Percentiles rank a stretch among this genome's conserved stretches.
Evolutionary conservation across 257 asterid species (phyloP).

Genomic region (Ligustrum vulgare): DNA sequence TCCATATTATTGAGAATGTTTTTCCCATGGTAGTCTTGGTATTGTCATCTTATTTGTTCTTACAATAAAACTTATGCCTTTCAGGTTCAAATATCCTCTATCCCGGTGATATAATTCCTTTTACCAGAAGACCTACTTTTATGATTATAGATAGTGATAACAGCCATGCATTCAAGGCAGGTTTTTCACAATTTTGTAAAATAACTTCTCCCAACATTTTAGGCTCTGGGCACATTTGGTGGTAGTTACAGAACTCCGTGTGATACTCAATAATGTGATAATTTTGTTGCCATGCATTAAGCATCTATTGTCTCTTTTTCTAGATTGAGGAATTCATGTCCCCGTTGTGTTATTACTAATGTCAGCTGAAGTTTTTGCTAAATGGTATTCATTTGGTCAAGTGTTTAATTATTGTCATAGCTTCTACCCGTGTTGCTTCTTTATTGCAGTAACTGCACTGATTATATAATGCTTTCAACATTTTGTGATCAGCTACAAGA

Average conservation of each 20-base stretch:
- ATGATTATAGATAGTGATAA: conserved; percentile 84
- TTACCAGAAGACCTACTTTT: conserved; percentile 90
- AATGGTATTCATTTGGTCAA: neutral
- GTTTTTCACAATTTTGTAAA: conserved; percentile 80
- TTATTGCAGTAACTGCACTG: neutral
- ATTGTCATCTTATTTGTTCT: conserved; percentile 14
- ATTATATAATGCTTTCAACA: conserved; percentile 1
- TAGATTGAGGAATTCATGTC: neutral
- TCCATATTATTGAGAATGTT: neutral
- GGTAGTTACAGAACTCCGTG: conserved; percentile 23
- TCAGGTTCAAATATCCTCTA: conserved; percentile 80
- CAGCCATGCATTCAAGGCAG: conserved; percentile 99
- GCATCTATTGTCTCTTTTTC: neutral
- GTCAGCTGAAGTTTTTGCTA: neutral
- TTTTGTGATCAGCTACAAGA: neutral
- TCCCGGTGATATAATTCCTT: conserved; percentile 92
- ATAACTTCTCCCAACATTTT: conserved; percentile 25
- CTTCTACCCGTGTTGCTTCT: neutral
- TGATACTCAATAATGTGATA: conserved; percentile 15
- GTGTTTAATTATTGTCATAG: neutral
- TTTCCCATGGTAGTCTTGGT: conserved; percentile 10
- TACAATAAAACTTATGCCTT: conserved; percentile 24
- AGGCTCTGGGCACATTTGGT: conserved; percentile 13
- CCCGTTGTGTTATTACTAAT: neutral
- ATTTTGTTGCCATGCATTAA: neutral